These are phyloP conservation scores for Raphanus raphanistrum DNA, from an alignment of 345 rosid species.

Conservation along the genomic window DNA sequence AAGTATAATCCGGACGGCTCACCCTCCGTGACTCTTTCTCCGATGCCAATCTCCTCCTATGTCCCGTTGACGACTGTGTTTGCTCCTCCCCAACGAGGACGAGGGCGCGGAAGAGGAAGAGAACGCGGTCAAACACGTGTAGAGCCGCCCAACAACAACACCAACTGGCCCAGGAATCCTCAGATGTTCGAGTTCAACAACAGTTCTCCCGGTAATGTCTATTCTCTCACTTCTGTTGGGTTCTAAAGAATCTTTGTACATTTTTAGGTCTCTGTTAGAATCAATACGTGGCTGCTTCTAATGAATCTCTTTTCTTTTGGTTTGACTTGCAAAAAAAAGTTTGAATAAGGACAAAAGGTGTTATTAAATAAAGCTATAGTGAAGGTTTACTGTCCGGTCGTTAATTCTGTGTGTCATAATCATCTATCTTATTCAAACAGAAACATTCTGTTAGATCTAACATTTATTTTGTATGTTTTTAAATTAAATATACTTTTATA, in stretches of 20 bases:
- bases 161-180: conserved; percentile 56
- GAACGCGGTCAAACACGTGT: conserved; percentile 61
- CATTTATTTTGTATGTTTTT: no score
- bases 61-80: conserved; percentile 65
- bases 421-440: no score
- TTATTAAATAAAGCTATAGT: neutral
- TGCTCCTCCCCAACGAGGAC: conserved; percentile 55
- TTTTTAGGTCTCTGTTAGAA: conserved; percentile 3
- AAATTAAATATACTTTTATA: no score
- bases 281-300: conserved; percentile 4
- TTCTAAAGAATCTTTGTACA: neutral
- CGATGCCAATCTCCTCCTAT: conserved; percentile 87
- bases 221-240: neutral
- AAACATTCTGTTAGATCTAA: no score
- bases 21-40: conserved; percentile 57
- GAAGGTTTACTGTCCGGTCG: neutral
- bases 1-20: conserved; percentile 75
- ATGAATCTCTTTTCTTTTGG: conserved; percentile 7
- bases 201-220: conserved; percentile 55
- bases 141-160: neutral
- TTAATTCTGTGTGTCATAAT: no score
- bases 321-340: conserved; percentile 14
- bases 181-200: conserved; percentile 52
- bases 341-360: neutral
- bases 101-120: conserved; percentile 56